Evolutionary conservation across 768 basidiomycete genomes (phyloP).

Genomic region (Lactarius sanguifluus): DNA sequence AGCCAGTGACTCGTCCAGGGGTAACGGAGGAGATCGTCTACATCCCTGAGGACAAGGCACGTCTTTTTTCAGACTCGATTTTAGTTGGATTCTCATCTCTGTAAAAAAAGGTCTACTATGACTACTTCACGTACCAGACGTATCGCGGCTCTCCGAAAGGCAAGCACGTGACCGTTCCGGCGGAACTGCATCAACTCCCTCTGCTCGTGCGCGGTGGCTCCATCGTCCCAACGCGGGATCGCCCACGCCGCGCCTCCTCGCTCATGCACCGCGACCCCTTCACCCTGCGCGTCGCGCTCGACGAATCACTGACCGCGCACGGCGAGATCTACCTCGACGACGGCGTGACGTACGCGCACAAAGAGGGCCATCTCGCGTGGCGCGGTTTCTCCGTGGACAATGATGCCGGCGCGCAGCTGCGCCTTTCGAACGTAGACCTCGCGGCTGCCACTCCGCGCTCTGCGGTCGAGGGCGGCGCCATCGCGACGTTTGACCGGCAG

Average conservation of each 20-base stretch:
- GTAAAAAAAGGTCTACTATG: conserved; percentile 75
- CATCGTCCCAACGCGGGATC: conserved; percentile 83
- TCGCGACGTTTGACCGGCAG: conserved; percentile 48
- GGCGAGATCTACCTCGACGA: conserved; percentile 97
- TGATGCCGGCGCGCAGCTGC: conserved; percentile 41
- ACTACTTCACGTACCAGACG: conserved; percentile 76
- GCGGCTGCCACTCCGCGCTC: conserved; percentile 44
- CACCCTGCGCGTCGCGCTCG: conserved; percentile 82
- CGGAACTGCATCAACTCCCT: conserved; percentile 78
- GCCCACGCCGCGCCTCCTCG: conserved; percentile 79
- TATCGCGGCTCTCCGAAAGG: conserved; percentile 68
- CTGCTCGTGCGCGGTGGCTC: conserved; percentile 89
- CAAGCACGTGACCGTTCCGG: conserved; percentile 70
- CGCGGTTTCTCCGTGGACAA: conserved; percentile 62
- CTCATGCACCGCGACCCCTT: conserved; percentile 93
- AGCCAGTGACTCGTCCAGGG: conserved; percentile 81
- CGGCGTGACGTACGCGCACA: conserved; percentile 77
- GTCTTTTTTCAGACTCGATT: conserved; percentile 13
- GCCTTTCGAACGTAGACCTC: conserved; percentile 53
- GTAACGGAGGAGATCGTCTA: conserved; percentile 72
- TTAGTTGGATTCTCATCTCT: not conserved
- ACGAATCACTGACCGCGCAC: conserved; percentile 53
- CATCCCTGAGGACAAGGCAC: conserved; percentile 80
- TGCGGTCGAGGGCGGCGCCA: conserved; percentile 52
- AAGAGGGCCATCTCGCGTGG: conserved; percentile 81